These are phyloP conservation scores for Trametes cingulata DNA, from an alignment of 768 basidiomycete species.

Conservation along the genomic window DNA sequence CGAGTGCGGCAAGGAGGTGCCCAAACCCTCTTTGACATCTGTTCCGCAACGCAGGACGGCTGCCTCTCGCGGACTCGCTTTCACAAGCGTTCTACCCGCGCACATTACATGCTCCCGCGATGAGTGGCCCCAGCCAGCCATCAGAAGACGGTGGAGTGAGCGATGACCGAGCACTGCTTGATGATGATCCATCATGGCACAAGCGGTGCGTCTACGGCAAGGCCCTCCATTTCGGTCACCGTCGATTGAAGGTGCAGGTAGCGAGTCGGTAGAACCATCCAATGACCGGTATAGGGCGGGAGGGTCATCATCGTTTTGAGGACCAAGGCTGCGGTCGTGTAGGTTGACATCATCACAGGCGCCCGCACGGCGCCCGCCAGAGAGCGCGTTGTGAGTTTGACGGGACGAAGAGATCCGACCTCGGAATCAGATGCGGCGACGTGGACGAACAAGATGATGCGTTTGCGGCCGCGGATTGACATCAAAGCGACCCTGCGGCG, in stretches of 20 bases:
- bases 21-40: too few species aligned
- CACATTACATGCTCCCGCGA: too few species aligned
- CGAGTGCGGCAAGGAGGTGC: neutral
- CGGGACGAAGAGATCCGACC: neutral
- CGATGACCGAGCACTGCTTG: neutral
- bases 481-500: neutral
- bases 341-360: too few species aligned
- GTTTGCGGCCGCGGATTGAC: neutral
- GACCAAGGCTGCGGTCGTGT: neutral
- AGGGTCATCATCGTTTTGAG: neutral
- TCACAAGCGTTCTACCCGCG: too few species aligned
- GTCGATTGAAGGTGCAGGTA: neutral
- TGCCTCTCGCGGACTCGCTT: too few species aligned
- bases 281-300: too few species aligned
- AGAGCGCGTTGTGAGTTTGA: neutral
- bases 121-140: neutral
- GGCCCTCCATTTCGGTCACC: neutral
- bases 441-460: neutral
- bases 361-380: neutral
- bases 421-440: neutral
- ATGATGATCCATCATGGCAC: neutral
- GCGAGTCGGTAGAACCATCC: neutral
- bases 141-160: neutral
- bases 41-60: too few species aligned
- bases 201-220: constrained; percentile 7